Evolutionary conservation across 768 basidiomycete species (phyloP).

Genomic region (Tricholoma hemisulphureum): DNA sequence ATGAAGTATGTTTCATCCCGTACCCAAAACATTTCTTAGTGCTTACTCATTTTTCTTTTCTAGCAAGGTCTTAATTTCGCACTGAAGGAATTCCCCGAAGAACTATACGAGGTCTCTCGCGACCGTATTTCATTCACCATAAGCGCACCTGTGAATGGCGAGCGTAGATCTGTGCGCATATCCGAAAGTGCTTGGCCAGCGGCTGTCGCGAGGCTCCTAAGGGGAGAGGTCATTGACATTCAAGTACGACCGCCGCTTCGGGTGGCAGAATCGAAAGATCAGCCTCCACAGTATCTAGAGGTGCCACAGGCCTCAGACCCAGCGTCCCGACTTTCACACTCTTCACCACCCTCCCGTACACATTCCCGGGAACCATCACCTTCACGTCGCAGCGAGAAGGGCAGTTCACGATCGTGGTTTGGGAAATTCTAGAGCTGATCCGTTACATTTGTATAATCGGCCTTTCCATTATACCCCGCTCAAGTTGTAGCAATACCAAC

Average conservation of each 20-base stretch:
- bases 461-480: not conserved
- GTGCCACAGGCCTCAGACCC: constrained; percentile 24
- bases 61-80: constrained; percentile 53
- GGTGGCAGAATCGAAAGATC: constrained; percentile 18
- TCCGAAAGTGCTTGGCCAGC: constrained; percentile 51
- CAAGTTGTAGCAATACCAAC: not conserved
- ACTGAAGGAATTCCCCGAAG: constrained; percentile 46
- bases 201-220: constrained; percentile 37
- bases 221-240: constrained; percentile 51
- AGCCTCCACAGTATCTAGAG: constrained; percentile 46
- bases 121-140: constrained; percentile 46
- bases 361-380: constrained; percentile 23
- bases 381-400: constrained; percentile 13
- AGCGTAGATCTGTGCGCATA: constrained; percentile 43
- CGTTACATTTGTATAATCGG: not conserved
- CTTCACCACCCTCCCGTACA: constrained; percentile 23
- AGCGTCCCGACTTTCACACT: constrained; percentile 19
- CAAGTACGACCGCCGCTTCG: constrained; percentile 34
- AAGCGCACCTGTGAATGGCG: constrained; percentile 29
- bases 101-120: constrained; percentile 36
- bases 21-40: not conserved
- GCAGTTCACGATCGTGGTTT: constrained; percentile 17
- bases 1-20: constrained; percentile 34
- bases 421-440: constrained; percentile 4
- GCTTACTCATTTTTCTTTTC: not conserved